A percentile compares a stretch with the other conserved stretches of the same genome.
These are phyloP conservation scores for Sporobolus alterniflorus DNA, from an alignment of 202 grass and related monocot genomes.

Conservation along the genomic window DNA sequence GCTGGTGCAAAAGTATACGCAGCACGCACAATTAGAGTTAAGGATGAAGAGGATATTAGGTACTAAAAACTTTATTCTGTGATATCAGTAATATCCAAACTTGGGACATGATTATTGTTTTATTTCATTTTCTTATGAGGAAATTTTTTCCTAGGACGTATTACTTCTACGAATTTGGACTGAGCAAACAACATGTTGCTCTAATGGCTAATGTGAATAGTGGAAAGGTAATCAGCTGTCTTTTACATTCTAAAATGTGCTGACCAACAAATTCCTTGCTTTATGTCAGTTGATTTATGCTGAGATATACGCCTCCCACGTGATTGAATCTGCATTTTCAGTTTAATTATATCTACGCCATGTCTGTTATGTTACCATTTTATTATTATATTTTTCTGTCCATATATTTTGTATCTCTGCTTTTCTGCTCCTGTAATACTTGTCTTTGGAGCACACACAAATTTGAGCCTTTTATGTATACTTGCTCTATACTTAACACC, in stretches of 20 bases:
- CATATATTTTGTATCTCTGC: not conserved
- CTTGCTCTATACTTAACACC: not conserved
- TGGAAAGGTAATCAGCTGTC: slow-evolving; percentile 71
- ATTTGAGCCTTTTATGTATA: not conserved
- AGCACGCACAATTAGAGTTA: slow-evolving; percentile 87
- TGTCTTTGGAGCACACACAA: not conserved
- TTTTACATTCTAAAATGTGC: slow-evolving; percentile 25
- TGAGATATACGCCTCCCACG: slow-evolving; percentile 12
- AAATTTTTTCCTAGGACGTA: slow-evolving; percentile 72
- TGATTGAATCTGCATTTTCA: slow-evolving; percentile 18
- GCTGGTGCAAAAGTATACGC: slow-evolving; percentile 83
- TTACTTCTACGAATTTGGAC: slow-evolving; percentile 89
- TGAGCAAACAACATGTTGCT: slow-evolving; percentile 84
- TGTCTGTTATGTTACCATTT: slow-evolving; percentile 23
- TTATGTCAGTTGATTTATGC: not conserved
- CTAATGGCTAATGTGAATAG: slow-evolving; percentile 79
- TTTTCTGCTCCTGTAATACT: not conserved
- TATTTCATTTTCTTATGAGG: slow-evolving; percentile 18
- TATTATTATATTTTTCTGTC: not conserved
- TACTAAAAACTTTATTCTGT: slow-evolving; percentile 1
- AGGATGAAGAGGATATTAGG: slow-evolving; percentile 90
- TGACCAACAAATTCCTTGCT: slow-evolving; percentile 17
- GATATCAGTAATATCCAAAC: slow-evolving; percentile 2
- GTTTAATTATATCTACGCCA: not conserved
- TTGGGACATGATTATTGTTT: not conserved